Evolutionary conservation across 148 eudicot genomes (phyloP).

Genomic region (Silene conica): DNA sequence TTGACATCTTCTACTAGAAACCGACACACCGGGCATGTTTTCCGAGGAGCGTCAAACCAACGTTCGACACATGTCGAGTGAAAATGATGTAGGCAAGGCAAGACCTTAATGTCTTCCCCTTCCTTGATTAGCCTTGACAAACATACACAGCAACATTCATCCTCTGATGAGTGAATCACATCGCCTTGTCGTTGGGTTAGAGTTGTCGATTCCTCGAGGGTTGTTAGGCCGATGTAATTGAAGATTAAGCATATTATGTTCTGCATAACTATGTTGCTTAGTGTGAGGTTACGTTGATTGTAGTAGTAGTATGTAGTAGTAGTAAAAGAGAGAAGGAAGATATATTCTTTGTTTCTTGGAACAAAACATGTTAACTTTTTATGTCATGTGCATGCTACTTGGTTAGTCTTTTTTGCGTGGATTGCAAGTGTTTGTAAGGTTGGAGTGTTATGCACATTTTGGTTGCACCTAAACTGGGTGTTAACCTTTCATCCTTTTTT

Average conservation of each 20-base stretch:
- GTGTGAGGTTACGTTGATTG: slow-evolving; percentile 2
- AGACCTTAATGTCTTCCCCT: slow-evolving; percentile 32
- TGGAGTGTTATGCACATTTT: slow-evolving; percentile 32
- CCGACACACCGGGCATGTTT: slow-evolving; percentile 80
- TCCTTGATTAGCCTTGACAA: slow-evolving; percentile 44
- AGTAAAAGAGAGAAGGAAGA: neutral
- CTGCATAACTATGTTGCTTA: slow-evolving; percentile 22
- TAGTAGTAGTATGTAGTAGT: neutral
- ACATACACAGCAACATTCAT: slow-evolving; percentile 57
- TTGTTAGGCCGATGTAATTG: slow-evolving; percentile 26
- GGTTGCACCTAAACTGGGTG: slow-evolving; percentile 38
- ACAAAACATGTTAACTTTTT: neutral
- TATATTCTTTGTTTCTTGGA: slow-evolving; percentile 13
- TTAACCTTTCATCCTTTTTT: slow-evolving; percentile 20
- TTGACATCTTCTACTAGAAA: slow-evolving; percentile 46
- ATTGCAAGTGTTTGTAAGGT: slow-evolving; percentile 35
- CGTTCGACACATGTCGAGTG: slow-evolving; percentile 50
- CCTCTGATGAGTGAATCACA: slow-evolving; percentile 2
- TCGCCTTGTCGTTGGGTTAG: neutral
- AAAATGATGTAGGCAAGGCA: slow-evolving; percentile 65
- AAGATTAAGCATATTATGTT: slow-evolving; percentile 31
- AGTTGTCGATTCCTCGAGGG: slow-evolving; percentile 6
- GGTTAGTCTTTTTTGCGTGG: slow-evolving; percentile 27
- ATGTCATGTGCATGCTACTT: slow-evolving; percentile 1
- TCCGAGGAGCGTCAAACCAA: slow-evolving; percentile 46